Evolutionary conservation across 257 asterid genomes (phyloP), one percentile per base, ranked within the genome.

Genomic region (Eucommia ulmoides): DNA sequence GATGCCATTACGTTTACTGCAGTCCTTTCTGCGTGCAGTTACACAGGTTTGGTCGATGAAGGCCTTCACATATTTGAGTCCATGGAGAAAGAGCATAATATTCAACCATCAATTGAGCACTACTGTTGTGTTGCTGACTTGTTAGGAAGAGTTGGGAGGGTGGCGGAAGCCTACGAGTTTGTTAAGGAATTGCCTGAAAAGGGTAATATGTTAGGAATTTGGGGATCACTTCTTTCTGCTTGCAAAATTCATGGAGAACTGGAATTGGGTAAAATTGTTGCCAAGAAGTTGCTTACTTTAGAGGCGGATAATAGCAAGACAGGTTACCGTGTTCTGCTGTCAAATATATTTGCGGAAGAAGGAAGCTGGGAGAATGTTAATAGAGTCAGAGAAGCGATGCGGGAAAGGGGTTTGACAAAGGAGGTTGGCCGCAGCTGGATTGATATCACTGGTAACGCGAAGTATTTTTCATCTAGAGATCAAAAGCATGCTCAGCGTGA

Each of bases 351-450:
- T 29, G 96, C 97, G 7, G 88, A 84, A 29, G 93, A 85, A 74
- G 86, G 87, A 45, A 73, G 85, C 63, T 88, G 96, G 96, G 74
- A 80, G 33, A 16, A 54, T 62, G 96, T 70, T 33, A 75, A 67
- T 72, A 62, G 29, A 14, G 71, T 75, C 59, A 82, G 96, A 73
- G 74, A 55, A 63, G 80, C 70, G 42, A 77, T 88, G 87, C 51
- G 47, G 45, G 75, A 72, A 54, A 81, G 62, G 64, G 82, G 95
- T 38, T 10, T 81, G 66, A 51, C 33, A 23, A 84, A 84, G 71
- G 97, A 88, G 68, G 77, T 78, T 15, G 94, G 93, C 23, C 80
- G 93, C 74, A 88, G 96, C 66, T 88, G 97, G 96, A 81, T 88
- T 56, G 72, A 78, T 55, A 52, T 83, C 22, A 65, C 61, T 16